These are phyloP conservation scores for Bacterosira constricta DNA, from an alignment of 108 stramenopile species.

Conservation along the genomic window DNA sequence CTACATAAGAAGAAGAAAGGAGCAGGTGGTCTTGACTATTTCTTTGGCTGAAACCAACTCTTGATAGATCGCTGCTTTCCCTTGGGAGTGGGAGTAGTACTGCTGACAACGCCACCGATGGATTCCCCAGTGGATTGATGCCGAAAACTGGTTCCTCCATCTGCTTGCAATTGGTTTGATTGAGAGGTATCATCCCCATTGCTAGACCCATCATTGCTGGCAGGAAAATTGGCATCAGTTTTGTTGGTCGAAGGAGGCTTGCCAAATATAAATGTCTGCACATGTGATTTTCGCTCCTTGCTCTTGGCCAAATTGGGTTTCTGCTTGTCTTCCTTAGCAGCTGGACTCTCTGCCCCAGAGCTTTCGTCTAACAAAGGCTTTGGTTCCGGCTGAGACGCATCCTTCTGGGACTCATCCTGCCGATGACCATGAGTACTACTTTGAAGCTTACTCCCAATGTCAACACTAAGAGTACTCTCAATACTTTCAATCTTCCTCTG, in stretches of 20 bases:
- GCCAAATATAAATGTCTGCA: constrained; percentile 32
- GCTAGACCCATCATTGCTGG: neutral
- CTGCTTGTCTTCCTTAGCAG: neutral
- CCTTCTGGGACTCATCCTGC: neutral
- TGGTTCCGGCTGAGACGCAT: neutral
- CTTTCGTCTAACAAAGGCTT: neutral
- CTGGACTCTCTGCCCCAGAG: neutral
- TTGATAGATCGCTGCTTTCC: constrained; percentile 36
- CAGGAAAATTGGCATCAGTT: neutral
- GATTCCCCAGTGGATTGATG: constrained; percentile 17
- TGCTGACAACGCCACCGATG: neutral
- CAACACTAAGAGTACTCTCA: constrained; percentile 9
- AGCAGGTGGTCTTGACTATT: neutral
- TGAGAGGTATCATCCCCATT: neutral
- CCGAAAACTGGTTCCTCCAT: neutral
- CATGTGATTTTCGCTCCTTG: constrained; percentile 13
- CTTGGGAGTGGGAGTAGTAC: constrained; percentile 8
- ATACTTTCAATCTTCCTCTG: constrained; percentile 19
- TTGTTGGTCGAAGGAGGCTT: constrained; percentile 21
- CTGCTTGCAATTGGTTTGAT: neutral
- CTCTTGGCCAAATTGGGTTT: neutral
- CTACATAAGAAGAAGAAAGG: neutral
- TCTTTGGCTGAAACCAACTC: constrained; percentile 42
- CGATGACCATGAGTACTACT: too few relatives aligned
- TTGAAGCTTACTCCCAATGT: neutral